These are phyloP conservation scores for Salix suchowensis DNA, from an alignment of 345 rosid genomes.

Conservation along the genomic window DNA sequence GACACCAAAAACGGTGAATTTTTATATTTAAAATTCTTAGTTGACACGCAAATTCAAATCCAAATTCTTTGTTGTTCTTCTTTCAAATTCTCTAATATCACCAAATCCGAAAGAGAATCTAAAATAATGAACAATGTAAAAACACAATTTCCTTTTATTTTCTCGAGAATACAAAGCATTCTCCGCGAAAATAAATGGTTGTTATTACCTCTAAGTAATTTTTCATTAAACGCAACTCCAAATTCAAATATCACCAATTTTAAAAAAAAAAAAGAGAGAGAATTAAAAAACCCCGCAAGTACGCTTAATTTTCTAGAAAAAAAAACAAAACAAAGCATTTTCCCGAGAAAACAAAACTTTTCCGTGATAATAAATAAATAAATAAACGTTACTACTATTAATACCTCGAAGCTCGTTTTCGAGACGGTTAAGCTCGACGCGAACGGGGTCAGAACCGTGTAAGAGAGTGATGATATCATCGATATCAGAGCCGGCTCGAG, in stretches of 20 bases:
- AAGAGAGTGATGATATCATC: conserved; percentile 38
- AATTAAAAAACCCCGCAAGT: not conserved
- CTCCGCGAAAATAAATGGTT: not conserved
- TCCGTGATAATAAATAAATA: not conserved
- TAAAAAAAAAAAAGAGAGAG: not conserved
- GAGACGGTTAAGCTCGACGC: conserved; percentile 49
- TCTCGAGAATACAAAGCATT: not conserved
- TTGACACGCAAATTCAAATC: not conserved
- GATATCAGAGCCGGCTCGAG: conserved; percentile 34
- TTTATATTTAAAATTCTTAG: not conserved
- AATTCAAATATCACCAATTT: not conserved
- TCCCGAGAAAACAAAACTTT: not conserved
- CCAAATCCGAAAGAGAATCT: not conserved
- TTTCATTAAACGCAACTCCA: not conserved
- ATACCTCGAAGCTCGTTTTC: conserved; percentile 46
- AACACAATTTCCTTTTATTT: not conserved
- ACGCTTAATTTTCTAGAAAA: not conserved
- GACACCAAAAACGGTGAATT: not conserved
- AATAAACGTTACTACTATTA: not conserved
- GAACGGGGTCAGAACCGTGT: conserved; percentile 55
- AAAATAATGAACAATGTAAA: not conserved
- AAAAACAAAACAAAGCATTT: not conserved
- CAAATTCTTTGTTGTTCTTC: not conserved
- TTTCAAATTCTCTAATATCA: not conserved
- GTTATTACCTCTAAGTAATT: not conserved